phyloP scores from a whole-genome alignment of 2,329 filamentous ascomycete genomes.

The Emergomyces orientalis region DNA sequence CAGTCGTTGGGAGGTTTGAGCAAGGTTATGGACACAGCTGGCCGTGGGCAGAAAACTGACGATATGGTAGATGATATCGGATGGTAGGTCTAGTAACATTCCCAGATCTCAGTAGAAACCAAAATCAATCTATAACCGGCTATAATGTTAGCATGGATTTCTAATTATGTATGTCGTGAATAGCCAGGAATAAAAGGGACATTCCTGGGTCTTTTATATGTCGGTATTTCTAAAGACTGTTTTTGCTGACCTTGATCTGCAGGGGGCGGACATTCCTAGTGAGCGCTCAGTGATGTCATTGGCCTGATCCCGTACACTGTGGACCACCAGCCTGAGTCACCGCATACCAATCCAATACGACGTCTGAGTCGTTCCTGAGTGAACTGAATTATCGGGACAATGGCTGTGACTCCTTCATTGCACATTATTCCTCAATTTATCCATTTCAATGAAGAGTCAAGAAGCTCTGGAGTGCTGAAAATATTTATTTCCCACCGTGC shows the following conservation, averaged over 20 bases:
- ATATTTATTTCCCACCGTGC: no score
- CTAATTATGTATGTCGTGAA: neutral
- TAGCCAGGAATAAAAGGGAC: neutral
- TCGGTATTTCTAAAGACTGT: no score
- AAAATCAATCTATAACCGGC: neutral
- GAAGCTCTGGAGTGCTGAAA: no score
- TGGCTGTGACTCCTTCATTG: no score
- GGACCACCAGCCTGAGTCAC: neutral
- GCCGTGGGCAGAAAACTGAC: conserved; percentile 38
- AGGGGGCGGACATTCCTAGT: no score
- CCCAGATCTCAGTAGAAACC: neutral
- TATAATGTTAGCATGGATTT: neutral
- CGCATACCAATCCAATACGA: no score
- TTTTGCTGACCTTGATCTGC: neutral
- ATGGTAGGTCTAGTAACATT: conserved; percentile 31
- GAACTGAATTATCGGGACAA: neutral
- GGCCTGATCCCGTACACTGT: neutral
- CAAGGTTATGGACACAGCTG: conserved; percentile 36
- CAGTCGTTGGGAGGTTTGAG: conserved; percentile 39
- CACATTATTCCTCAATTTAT: no score
- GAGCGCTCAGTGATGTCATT: neutral
- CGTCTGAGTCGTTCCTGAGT: neutral
- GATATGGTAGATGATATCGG: conserved; percentile 38
- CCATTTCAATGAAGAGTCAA: no score
- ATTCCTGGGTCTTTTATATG: neutral